These are phyloP conservation scores for Wickerhamiella nectarea DNA, from an alignment of 805 yeast genomes.

Conservation along the genomic window DNA sequence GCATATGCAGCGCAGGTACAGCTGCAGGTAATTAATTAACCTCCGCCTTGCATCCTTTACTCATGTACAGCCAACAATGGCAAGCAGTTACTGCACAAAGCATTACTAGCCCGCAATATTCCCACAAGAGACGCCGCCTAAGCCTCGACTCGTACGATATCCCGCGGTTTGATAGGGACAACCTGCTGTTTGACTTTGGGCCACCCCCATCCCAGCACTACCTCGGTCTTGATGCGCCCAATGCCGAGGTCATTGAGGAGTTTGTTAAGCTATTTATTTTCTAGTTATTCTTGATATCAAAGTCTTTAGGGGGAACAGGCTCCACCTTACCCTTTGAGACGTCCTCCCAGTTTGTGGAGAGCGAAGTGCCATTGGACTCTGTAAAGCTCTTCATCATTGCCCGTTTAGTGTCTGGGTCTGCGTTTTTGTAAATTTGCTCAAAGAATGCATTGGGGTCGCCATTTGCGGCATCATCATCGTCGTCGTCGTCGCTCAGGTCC, in stretches of 20 bases:
- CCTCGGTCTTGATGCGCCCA: neutral
- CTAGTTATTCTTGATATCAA: slow-evolving; percentile 26
- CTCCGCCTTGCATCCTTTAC: too few species aligned
- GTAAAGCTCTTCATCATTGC: slow-evolving; percentile 95
- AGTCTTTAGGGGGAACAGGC: slow-evolving; percentile 62
- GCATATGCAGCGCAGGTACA: too few species aligned
- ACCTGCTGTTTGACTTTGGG: slow-evolving; percentile 3
- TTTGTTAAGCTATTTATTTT: slow-evolving; percentile 4
- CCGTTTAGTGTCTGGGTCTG: slow-evolving; percentile 73
- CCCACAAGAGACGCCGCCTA: slow-evolving; percentile 6
- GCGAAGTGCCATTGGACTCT: slow-evolving; percentile 89
- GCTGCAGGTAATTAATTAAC: too few species aligned
- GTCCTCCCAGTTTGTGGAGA: slow-evolving; percentile 88
- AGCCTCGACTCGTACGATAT: slow-evolving; percentile 4
- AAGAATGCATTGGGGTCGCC: slow-evolving; percentile 48
- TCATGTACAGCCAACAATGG: neutral
- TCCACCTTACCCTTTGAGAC: slow-evolving; percentile 55
- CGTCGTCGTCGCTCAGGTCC: slow-evolving; percentile 40
- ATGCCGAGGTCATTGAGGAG: neutral
- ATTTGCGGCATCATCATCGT: slow-evolving; percentile 28
- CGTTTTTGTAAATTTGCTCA: slow-evolving; percentile 54
- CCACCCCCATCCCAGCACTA: slow-evolving; percentile 1
- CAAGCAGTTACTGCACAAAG: neutral
- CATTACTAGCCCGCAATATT: slow-evolving; percentile 2
- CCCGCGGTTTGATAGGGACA: neutral